phyloP scores from a whole-genome alignment of 495 filamentous ascomycete genomes.

The Trichocladium antarcticum region DNA sequence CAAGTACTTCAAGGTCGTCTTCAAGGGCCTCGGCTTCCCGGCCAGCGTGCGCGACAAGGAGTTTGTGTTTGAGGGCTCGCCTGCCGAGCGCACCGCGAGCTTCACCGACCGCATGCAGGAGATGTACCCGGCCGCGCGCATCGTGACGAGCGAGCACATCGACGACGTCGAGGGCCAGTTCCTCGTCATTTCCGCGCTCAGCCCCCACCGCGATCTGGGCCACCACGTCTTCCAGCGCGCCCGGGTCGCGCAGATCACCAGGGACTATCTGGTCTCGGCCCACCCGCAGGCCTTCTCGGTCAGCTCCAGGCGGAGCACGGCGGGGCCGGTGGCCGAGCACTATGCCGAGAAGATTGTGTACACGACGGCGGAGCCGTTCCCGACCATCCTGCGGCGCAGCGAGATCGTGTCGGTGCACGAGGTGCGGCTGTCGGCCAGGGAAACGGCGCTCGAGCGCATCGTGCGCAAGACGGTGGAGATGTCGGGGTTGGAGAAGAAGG shows the following conservation, averaged over 20 bases:
- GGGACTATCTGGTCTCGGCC: constrained; percentile 73
- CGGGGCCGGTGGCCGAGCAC: constrained; percentile 53
- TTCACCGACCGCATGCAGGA: constrained; percentile 92
- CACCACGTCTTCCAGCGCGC: constrained; percentile 84
- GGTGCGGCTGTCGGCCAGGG: constrained; percentile 56
- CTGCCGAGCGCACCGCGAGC: constrained; percentile 60
- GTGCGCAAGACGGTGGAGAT: constrained; percentile 84
- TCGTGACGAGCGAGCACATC: constrained; percentile 57
- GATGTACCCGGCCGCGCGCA: constrained; percentile 78
- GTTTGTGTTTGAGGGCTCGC: constrained; percentile 77
- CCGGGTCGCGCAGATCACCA: constrained; percentile 66
- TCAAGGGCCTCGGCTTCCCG: constrained; percentile 86
- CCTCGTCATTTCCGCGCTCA: constrained; percentile 71
- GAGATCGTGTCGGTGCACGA: constrained; percentile 64
- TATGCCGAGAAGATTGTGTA: constrained; percentile 82
- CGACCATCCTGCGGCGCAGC: constrained; percentile 78
- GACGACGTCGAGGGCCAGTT: constrained; percentile 87
- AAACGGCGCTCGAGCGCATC: constrained; percentile 86
- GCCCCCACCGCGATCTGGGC: constrained; percentile 64
- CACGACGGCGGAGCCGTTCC: constrained; percentile 75
- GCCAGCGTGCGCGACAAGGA: constrained; percentile 72
- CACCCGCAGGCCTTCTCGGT: constrained; percentile 62
- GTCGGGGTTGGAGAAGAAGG: constrained; percentile 56
- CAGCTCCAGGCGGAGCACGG: constrained; percentile 55
- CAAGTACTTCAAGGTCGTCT: constrained; percentile 86